Conservation (phyloP, 208 protist species). For the Trypanosoma vivax region DNA sequence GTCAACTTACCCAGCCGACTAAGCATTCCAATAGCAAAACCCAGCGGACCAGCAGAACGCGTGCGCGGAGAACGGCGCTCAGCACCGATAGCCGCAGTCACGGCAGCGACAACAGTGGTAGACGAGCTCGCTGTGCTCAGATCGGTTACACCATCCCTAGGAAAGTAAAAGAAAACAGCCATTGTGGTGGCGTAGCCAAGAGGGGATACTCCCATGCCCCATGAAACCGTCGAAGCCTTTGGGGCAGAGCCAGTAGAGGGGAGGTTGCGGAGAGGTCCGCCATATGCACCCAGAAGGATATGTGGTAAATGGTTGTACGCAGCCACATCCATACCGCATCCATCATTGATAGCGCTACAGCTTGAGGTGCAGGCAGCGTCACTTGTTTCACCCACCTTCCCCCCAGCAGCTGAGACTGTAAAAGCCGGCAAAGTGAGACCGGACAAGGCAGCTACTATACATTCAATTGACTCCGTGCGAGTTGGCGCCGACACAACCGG, state of each 20-base stretch:
- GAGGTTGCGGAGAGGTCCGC: slow-evolving; percentile 2
- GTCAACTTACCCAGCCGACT: slow-evolving; percentile 1
- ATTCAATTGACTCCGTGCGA: slow-evolving; percentile 56
- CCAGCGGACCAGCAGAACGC: not conserved
- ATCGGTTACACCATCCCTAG: not conserved
- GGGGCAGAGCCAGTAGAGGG: not conserved
- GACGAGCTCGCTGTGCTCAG: not conserved
- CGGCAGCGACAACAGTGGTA: not conserved
- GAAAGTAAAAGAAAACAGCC: slow-evolving; percentile 17
- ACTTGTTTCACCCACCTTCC: not conserved
- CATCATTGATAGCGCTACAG: not conserved
- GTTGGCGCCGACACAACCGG: slow-evolving; percentile 31
- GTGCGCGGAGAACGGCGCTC: not conserved
- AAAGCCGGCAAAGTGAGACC: slow-evolving; percentile 39
- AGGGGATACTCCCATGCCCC: not conserved
- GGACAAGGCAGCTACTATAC: slow-evolving; percentile 63
- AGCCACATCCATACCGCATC: slow-evolving; percentile 20
- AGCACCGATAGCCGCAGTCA: not conserved
- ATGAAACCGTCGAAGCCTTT: slow-evolving; percentile 2
- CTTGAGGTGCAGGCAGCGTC: not conserved
- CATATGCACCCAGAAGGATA: slow-evolving; percentile 23
- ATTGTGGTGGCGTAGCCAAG: slow-evolving; percentile 12
- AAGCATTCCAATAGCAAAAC: not conserved
- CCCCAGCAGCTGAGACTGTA: not conserved
- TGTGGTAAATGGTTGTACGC: slow-evolving; percentile 46